Evolutionary conservation across 345 rosid species (phyloP).

Genomic region (Trapa bicornis): DNA sequence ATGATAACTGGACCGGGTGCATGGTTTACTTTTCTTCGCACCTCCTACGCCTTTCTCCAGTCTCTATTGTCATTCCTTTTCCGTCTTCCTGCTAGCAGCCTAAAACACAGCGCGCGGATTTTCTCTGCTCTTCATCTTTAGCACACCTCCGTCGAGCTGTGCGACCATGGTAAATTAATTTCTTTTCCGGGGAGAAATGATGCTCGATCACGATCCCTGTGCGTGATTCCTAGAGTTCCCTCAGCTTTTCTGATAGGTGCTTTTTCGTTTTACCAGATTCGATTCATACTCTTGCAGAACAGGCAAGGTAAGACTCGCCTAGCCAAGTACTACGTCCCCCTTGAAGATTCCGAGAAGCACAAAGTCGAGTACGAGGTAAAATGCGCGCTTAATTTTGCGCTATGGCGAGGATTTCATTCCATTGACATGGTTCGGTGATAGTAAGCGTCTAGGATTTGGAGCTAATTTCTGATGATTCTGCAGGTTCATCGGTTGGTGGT

Average conservation of each 20-base stretch:
- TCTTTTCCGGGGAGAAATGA: neutral
- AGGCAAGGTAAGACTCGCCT: constrained; percentile 99
- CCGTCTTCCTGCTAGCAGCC: too few relatives aligned
- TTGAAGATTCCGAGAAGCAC: constrained; percentile 97
- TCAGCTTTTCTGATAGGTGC: constrained; percentile 1
- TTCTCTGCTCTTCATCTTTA: too few relatives aligned
- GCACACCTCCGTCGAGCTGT: too few relatives aligned
- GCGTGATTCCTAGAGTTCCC: neutral
- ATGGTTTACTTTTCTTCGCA: too few relatives aligned
- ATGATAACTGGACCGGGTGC: too few relatives aligned
- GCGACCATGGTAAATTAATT: neutral
- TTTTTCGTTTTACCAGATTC: constrained; percentile 47
- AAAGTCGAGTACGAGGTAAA: constrained; percentile 90
- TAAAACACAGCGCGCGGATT: too few relatives aligned
- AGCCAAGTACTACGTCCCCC: constrained; percentile 94
- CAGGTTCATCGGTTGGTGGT: constrained; percentile 97
- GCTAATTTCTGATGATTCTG: neutral
- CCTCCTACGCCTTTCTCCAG: too few relatives aligned
- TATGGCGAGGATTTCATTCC: neutral
- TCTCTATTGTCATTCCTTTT: too few relatives aligned
- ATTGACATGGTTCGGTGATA: neutral
- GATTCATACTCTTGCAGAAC: constrained; percentile 91
- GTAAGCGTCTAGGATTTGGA: constrained; percentile 6
- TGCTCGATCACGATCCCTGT: neutral
- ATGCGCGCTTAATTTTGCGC: neutral